Evolutionary conservation across 495 filamentous ascomycete species (phyloP).

Genomic region (Penicillium ochrochloron): DNA sequence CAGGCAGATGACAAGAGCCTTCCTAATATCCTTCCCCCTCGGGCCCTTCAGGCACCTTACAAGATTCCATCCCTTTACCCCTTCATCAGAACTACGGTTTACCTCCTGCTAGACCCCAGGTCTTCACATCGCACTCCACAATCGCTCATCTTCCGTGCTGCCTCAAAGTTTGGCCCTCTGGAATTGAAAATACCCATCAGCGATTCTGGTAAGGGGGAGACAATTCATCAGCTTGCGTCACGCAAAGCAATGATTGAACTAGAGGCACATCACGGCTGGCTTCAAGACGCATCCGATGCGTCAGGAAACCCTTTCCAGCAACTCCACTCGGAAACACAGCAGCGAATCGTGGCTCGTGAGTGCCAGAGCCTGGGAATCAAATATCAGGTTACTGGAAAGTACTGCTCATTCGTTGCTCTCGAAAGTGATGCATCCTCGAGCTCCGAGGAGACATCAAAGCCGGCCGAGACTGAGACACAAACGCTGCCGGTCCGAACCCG

Average conservation of each 20-base stretch:
- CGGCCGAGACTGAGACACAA: not conserved
- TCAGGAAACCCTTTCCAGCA: slow-evolving; percentile 52
- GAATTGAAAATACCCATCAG: slow-evolving; percentile 66
- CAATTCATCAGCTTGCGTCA: slow-evolving; percentile 71
- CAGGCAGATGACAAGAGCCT: slow-evolving; percentile 44
- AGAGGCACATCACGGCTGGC: slow-evolving; percentile 70
- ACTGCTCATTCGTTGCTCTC: slow-evolving; percentile 73
- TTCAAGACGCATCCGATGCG: slow-evolving; percentile 53
- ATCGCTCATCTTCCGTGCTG: slow-evolving; percentile 60
- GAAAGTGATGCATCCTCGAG: slow-evolving; percentile 36
- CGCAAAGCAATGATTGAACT: slow-evolving; percentile 69
- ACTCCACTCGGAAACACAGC: slow-evolving; percentile 50
- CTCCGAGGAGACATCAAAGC: not conserved
- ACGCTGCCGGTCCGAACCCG: not conserved
- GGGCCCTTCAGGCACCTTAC: slow-evolving; percentile 64
- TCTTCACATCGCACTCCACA: slow-evolving; percentile 50
- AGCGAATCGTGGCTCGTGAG: slow-evolving; percentile 63
- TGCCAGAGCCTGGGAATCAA: slow-evolving; percentile 63
- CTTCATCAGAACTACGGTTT: slow-evolving; percentile 64
- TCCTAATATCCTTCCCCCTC: slow-evolving; percentile 54
- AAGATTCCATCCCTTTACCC: slow-evolving; percentile 66
- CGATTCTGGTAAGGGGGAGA: slow-evolving; percentile 51
- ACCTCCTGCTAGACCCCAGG: slow-evolving; percentile 61
- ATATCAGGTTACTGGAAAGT: slow-evolving; percentile 69
- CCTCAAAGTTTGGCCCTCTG: slow-evolving; percentile 57